Evolutionary conservation across 2,329 filamentous ascomycete species (phyloP).

Genomic region (Albophoma yamanashiensis): DNA sequence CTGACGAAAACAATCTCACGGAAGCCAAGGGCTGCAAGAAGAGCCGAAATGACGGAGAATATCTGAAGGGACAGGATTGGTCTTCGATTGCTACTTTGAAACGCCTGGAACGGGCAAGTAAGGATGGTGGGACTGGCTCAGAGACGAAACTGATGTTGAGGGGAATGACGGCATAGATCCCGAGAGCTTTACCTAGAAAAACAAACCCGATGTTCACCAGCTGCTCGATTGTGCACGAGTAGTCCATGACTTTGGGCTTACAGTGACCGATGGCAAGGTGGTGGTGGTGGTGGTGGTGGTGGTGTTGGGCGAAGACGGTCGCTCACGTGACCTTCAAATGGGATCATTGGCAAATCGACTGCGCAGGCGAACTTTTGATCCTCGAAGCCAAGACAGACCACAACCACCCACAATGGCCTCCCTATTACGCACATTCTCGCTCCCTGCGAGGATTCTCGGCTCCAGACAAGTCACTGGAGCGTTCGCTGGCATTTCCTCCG

Average conservation of each 20-base stretch:
- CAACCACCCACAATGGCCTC: constrained; percentile 19
- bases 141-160: neutral
- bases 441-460: constrained; percentile 16
- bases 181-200: neutral
- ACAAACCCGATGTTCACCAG: neutral
- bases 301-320: neutral
- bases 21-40: neutral
- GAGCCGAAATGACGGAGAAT: neutral
- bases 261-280: neutral
- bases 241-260: neutral
- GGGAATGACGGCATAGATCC: neutral
- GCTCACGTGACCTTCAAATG: neutral
- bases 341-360: neutral
- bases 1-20: neutral
- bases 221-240: neutral
- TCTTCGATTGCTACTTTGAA: neutral
- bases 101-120: neutral
- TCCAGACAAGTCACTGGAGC: constrained; percentile 9
- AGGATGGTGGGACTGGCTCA: no score
- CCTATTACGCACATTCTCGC: constrained; percentile 21
- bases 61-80: neutral
- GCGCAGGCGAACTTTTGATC: neutral
- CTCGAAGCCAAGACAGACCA: neutral
- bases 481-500: constrained; percentile 4
- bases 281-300: no score